Evolutionary conservation across 2,329 filamentous ascomycete genomes (phyloP), one percentile per base, ranked within the genome.

Genomic region (Diaporthe helianthi): DNA sequence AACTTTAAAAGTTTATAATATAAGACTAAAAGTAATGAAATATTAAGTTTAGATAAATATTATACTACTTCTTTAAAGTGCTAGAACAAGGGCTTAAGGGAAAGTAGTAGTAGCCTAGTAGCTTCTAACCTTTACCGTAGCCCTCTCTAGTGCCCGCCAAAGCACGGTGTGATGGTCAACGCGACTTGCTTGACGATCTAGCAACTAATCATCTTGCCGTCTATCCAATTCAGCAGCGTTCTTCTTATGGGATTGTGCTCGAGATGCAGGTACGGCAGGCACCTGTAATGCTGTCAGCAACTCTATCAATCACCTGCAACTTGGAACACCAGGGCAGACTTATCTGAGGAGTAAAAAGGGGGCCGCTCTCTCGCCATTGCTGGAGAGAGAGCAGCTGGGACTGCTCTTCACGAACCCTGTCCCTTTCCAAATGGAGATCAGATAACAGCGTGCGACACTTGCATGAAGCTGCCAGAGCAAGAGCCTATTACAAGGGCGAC

Each of bases 321-420:
- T 6, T 4, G 44, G 24, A 60, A 26, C 70, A 58, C 52, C 55
- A 68, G 70, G 66, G 52, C 70, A 74, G 72, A 86, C 85, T 86
- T 86, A 87, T 86, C 85, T 83, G 81, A 71, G 67, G 65, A 68
- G 64, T 67, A 72, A 73, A 75, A 79, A 80, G 80, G 83, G 84
- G 84, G 79, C 80, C 79, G 78, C 80, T 80, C 81, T 76, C 81
- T 76, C 79, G 79, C 82, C 84, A 82, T 86, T 83, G 75, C 84
- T 83, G 83, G 82, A 78, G 80, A 77, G 79, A 81, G 77, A 78
- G 79, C 83, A 83, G 80, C 85, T 84, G 79, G 82, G 82, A 80
- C 83, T 79, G 80, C 76, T 73, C 75, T 68, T 75, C 73, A 73
- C 47, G 67, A 80, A 81, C 78, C 77, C 77, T 79, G 64, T 77